These are phyloP conservation scores for Myxozyma udenii DNA, from an alignment of 805 yeast genomes.

Conservation along the genomic window DNA sequence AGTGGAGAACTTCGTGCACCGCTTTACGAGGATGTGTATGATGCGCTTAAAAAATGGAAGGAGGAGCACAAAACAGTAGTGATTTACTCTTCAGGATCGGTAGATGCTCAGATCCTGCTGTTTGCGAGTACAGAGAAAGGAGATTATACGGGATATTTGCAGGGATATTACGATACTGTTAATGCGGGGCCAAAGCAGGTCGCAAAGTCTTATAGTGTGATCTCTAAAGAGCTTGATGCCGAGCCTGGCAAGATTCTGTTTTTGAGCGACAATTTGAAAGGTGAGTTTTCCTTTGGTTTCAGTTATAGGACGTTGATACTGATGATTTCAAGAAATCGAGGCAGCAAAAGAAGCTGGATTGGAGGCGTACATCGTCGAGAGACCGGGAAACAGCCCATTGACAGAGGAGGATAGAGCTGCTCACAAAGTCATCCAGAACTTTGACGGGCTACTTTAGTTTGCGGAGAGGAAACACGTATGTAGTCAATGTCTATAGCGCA, in stretches of 20 bases:
- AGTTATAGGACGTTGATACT: background rate
- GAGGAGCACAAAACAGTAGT: constrained; percentile 43
- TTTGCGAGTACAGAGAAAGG: constrained; percentile 58
- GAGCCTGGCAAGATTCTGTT: constrained; percentile 49
- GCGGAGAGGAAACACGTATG: too few relatives aligned
- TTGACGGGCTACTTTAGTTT: constrained; percentile 6
- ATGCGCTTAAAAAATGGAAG: constrained; percentile 48
- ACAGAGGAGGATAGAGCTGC: constrained; percentile 24
- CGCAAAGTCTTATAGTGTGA: constrained; percentile 54
- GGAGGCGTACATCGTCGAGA: constrained; percentile 53
- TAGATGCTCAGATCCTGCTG: constrained; percentile 78
- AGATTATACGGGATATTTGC: constrained; percentile 54
- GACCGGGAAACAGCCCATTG: constrained; percentile 66
- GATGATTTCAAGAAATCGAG: constrained; percentile 51
- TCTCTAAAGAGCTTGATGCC: constrained; percentile 41
- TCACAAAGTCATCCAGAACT: constrained; percentile 19
- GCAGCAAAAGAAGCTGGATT: constrained; percentile 73
- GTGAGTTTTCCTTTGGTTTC: constrained; percentile 1
- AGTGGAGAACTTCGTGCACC: constrained; percentile 78
- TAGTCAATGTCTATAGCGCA: too few relatives aligned
- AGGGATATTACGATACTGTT: constrained; percentile 79
- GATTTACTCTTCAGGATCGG: constrained; percentile 87
- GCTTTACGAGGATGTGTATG: constrained; percentile 67
- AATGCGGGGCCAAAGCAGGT: constrained; percentile 74
- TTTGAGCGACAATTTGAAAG: constrained; percentile 69